Percentiles rank a stretch among this genome's conserved stretches.
These are phyloP conservation scores for Chrysoporthe puriensis DNA, from an alignment of 2,329 filamentous ascomycete genomes.

Conservation along the genomic window DNA sequence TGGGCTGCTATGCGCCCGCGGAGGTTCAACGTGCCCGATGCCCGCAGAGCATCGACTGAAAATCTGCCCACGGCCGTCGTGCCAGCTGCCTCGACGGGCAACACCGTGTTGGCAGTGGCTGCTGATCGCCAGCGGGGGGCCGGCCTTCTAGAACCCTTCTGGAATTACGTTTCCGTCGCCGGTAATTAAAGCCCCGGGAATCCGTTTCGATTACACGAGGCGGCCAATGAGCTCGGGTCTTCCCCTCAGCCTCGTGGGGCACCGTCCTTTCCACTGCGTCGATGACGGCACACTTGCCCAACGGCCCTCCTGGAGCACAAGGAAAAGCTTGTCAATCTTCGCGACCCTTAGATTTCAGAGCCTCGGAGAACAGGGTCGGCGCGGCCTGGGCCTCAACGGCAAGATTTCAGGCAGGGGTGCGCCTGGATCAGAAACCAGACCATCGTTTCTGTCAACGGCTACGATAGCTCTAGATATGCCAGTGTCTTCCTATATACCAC, in stretches of 20 bases:
- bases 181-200: slow-evolving; percentile 17
- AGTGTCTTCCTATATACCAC: not conserved
- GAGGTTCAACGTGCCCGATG: too few species aligned
- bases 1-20: too few species aligned
- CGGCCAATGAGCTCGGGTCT: slow-evolving; percentile 20
- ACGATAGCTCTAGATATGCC: not conserved
- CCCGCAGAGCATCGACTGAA: too few species aligned
- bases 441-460: not conserved
- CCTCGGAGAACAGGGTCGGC: too few species aligned
- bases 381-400: not conserved
- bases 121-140: slow-evolving; percentile 19
- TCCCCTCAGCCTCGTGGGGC: slow-evolving; percentile 20
- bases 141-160: slow-evolving; percentile 18
- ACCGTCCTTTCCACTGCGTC: not conserved
- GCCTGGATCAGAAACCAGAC: not conserved
- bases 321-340: too few species aligned
- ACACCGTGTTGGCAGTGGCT: not conserved
- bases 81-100: slow-evolving; percentile 13
- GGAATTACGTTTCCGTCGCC: slow-evolving; percentile 22
- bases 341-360: too few species aligned
- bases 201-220: slow-evolving; percentile 17
- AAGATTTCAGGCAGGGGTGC: not conserved
- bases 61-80: too few species aligned
- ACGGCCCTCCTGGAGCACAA: too few species aligned
- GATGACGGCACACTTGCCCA: too few species aligned